These are phyloP conservation scores for Talaromyces albobiverticillius DNA, from an alignment of 2,329 filamentous ascomycete species.

Conservation along the genomic window DNA sequence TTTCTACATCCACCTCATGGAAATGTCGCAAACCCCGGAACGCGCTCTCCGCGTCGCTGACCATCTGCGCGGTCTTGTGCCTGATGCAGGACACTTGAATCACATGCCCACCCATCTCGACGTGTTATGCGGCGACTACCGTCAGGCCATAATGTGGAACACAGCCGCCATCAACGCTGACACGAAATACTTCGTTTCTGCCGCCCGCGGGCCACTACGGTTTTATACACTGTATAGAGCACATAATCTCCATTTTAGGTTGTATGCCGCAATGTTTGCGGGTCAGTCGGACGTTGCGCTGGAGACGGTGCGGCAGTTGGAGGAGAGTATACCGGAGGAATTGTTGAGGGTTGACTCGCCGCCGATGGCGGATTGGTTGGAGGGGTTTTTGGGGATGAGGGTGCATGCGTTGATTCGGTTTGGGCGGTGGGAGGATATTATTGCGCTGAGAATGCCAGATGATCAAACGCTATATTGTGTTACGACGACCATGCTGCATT, in stretches of 20 bases:
- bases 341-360: constrained; percentile 43
- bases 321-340: constrained; percentile 58
- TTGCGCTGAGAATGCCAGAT: constrained; percentile 12
- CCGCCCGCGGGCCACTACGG: constrained; percentile 60
- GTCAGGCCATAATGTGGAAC: constrained; percentile 63
- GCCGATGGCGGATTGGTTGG: constrained; percentile 19
- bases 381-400: constrained; percentile 15
- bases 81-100: constrained; percentile 65
- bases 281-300: constrained; percentile 62
- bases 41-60: constrained; percentile 59
- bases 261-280: constrained; percentile 73
- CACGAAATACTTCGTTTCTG: constrained; percentile 57
- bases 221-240: constrained; percentile 73
- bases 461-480: constrained; percentile 60
- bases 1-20: constrained; percentile 74
- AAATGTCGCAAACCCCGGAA: constrained; percentile 68
- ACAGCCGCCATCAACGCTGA: constrained; percentile 63
- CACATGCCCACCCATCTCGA: constrained; percentile 77
- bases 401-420: constrained; percentile 18
- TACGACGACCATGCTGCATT: constrained; percentile 63
- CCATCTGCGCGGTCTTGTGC: constrained; percentile 59
- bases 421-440: constrained; percentile 17
- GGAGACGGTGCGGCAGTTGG: constrained; percentile 56
- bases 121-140: constrained; percentile 67
- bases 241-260: constrained; percentile 69